These are phyloP conservation scores for Sporothrix globosa DNA, from an alignment of 2,329 filamentous ascomycete species.

Conservation along the genomic window DNA sequence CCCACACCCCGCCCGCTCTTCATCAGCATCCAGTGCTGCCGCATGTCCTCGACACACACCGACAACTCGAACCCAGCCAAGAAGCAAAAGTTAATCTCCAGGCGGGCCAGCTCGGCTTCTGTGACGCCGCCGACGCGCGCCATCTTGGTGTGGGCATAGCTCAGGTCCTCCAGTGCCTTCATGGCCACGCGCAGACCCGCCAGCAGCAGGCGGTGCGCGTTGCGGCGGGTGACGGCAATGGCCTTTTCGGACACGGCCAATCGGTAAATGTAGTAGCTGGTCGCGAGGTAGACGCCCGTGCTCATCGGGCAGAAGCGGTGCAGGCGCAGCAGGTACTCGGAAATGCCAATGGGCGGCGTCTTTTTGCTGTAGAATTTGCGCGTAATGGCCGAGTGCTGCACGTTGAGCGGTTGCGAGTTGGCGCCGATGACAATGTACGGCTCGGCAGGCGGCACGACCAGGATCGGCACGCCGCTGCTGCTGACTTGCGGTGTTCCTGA, in stretches of 20 bases:
- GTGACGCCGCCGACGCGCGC: slow-evolving; percentile 87
- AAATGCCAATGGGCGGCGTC: slow-evolving; percentile 78
- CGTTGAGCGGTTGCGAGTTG: slow-evolving; percentile 70
- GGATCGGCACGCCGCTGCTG: slow-evolving; percentile 46
- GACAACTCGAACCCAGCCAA: slow-evolving; percentile 80
- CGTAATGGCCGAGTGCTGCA: slow-evolving; percentile 83
- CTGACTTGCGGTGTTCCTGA: slow-evolving; percentile 38
- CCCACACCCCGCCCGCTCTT: slow-evolving; percentile 39
- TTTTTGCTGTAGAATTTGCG: slow-evolving; percentile 92
- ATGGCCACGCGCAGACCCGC: slow-evolving; percentile 85
- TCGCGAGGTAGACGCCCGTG: slow-evolving; percentile 88
- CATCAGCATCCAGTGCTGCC: slow-evolving; percentile 69
- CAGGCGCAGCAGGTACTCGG: slow-evolving; percentile 82
- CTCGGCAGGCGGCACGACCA: slow-evolving; percentile 44
- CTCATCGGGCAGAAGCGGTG: slow-evolving; percentile 93
- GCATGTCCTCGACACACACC: slow-evolving; percentile 62
- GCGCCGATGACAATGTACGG: slow-evolving; percentile 67
- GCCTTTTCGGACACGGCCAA: slow-evolving; percentile 76
- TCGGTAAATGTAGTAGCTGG: slow-evolving; percentile 83
- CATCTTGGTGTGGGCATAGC: slow-evolving; percentile 81
- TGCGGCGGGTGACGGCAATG: slow-evolving; percentile 79
- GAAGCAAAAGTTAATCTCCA: slow-evolving; percentile 90
- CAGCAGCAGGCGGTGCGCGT: slow-evolving; percentile 83
- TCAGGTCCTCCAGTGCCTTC: slow-evolving; percentile 92
- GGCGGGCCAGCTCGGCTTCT: slow-evolving; percentile 74